Percentiles rank a stretch among this genome's conserved stretches.
Evolutionary conservation across 129 eudicot genomes (phyloP).

Genomic region (Cynara cardunculus): DNA sequence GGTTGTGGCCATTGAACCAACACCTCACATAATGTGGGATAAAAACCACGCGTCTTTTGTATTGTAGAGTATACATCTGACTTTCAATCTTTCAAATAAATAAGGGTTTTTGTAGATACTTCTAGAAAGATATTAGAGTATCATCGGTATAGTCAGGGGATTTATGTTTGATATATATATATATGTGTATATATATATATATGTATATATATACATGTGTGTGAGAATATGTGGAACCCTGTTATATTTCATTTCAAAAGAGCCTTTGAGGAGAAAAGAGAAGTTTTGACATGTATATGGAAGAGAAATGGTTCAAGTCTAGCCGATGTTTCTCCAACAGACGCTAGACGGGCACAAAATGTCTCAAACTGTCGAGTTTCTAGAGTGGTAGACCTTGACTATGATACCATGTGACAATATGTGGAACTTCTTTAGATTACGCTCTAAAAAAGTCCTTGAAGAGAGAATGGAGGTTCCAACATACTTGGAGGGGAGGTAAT

Average conservation of each 20-base stretch:
- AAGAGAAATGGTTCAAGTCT: background rate
- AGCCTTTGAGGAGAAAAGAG: background rate
- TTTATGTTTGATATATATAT: background rate
- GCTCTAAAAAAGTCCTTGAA: background rate
- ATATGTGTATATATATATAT: too few species aligned
- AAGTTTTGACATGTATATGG: background rate
- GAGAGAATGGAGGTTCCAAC: background rate
- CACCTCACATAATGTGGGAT: constrained; percentile 12
- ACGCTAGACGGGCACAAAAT: background rate
- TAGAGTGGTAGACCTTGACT: background rate
- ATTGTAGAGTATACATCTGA: background rate
- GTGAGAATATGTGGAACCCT: background rate
- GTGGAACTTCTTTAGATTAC: background rate
- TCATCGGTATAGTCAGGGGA: background rate
- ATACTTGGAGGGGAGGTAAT: too few species aligned
- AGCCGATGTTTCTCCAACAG: background rate
- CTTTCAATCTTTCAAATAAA: background rate
- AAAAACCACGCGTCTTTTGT: constrained; percentile 9
- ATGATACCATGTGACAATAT: background rate
- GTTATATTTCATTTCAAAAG: background rate
- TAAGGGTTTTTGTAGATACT: background rate
- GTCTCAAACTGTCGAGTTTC: background rate
- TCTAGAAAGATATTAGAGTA: background rate
- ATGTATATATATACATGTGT: too few species aligned
- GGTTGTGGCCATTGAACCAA: constrained; percentile 15